A percentile compares a stretch with the other conserved stretches of the same genome.
These are phyloP conservation scores for Diaporthe vexans DNA, from an alignment of 2,329 filamentous ascomycete species.

Conservation along the genomic window DNA sequence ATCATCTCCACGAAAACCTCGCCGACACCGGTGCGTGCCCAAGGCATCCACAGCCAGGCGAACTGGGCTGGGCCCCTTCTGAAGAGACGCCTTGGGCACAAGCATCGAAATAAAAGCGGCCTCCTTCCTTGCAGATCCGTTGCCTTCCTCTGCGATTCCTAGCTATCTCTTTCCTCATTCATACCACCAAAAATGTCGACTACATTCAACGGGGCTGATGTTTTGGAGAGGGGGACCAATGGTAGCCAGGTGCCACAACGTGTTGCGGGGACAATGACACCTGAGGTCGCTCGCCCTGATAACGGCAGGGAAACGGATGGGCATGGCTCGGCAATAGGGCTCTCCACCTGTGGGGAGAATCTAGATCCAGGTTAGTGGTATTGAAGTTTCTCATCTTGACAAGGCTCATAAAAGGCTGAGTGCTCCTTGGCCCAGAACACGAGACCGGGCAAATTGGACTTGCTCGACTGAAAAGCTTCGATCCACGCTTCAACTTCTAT, in stretches of 20 bases:
- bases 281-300: background rate
- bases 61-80: background rate
- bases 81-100: background rate
- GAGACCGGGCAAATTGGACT: background rate
- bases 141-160: too few species aligned
- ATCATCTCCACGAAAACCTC: background rate
- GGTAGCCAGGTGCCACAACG: background rate
- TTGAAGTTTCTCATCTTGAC: background rate
- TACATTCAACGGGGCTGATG: background rate
- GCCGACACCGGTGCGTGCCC: background rate
- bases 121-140: too few species aligned
- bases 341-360: background rate
- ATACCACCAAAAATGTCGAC: slow-evolving; percentile 8
- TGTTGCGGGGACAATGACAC: background rate
- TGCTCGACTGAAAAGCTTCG: background rate
- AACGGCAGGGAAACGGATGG: background rate
- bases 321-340: background rate
- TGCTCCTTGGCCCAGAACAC: background rate
- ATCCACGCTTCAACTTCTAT: slow-evolving; percentile 26
- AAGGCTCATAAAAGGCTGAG: background rate
- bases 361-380: background rate
- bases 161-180: background rate
- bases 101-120: background rate
- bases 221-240: slow-evolving; percentile 1
- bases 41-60: background rate